Evolutionary conservation across 352 stramenopile genomes (phyloP).

Genomic region (Phytophthora citricola): DNA sequence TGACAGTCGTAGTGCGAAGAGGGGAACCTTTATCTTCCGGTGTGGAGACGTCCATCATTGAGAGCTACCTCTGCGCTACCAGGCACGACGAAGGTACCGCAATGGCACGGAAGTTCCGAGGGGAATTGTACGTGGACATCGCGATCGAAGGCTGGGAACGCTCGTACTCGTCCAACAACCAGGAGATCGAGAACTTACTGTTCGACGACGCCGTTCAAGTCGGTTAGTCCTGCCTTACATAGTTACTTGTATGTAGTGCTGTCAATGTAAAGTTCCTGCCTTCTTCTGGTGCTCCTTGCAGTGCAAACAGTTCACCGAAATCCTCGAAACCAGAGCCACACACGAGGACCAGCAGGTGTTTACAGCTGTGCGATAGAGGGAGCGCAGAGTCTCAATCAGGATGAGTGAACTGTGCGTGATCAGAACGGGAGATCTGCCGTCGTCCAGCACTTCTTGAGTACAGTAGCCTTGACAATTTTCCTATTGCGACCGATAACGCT

Average conservation of each 20-base stretch:
- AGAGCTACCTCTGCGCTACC: slow-evolving; percentile 36
- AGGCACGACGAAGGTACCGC: slow-evolving; percentile 31
- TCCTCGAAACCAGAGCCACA: no score
- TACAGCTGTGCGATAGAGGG: slow-evolving; percentile 1
- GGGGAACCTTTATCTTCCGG: slow-evolving; percentile 16
- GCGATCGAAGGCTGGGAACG: slow-evolving; percentile 37
- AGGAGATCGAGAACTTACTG: slow-evolving; percentile 56
- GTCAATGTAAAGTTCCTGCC: not conserved
- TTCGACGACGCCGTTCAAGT: slow-evolving; percentile 38
- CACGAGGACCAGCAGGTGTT: not conserved
- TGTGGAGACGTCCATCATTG: slow-evolving; percentile 32
- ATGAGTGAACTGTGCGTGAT: slow-evolving; percentile 21
- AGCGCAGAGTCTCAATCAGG: slow-evolving; percentile 10
- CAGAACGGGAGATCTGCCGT: slow-evolving; percentile 13
- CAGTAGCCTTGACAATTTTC: no score
- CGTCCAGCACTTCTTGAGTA: no score
- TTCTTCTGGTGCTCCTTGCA: not conserved
- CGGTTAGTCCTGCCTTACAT: slow-evolving; percentile 1
- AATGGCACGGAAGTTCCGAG: slow-evolving; percentile 28
- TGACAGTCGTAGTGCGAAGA: slow-evolving; percentile 26
- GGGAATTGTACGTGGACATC: slow-evolving; percentile 33
- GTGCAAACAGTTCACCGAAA: not conserved
- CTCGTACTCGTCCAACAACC: slow-evolving; percentile 40
- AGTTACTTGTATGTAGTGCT: not conserved
- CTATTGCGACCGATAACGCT: slow-evolving; percentile 14